Conservation (phyloP, 345 rosid genomes). For the Clarkia xantiana region DNA sequence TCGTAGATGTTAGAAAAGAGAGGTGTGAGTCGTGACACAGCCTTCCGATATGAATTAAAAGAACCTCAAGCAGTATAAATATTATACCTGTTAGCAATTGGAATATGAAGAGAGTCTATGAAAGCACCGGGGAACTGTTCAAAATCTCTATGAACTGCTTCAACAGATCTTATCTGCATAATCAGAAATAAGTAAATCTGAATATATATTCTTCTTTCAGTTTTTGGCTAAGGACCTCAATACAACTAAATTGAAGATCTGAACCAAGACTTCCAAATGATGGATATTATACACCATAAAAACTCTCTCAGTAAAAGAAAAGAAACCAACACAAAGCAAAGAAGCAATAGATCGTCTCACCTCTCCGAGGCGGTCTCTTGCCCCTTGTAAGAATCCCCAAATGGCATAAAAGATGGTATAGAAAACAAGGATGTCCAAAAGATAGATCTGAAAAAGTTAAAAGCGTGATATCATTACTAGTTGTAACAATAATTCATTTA, state of each 20-base stretch:
- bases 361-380: conserved; percentile 96
- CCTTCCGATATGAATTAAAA: no score
- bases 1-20: neutral
- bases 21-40: neutral
- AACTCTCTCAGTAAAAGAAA: neutral
- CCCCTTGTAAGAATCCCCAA: conserved; percentile 92
- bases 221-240: no score
- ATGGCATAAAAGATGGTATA: conserved; percentile 77
- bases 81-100: conserved; percentile 35
- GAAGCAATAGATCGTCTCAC: conserved; percentile 14
- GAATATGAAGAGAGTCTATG: conserved; percentile 52
- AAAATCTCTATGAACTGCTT: conserved; percentile 65
- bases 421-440: conserved; percentile 66
- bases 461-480: neutral
- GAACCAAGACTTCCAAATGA: neutral
- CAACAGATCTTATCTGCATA: conserved; percentile 84
- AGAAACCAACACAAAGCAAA: neutral
- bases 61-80: neutral
- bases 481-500: no score
- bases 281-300: neutral
- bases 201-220: no score
- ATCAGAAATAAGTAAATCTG: neutral
- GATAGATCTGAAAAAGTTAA: conserved; percentile 55
- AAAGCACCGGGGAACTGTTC: conserved; percentile 89
- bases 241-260: no score